Base-by-base conservation (phyloP, 805 yeast genomes). In the Saccharomyces eubayanus region DNA sequence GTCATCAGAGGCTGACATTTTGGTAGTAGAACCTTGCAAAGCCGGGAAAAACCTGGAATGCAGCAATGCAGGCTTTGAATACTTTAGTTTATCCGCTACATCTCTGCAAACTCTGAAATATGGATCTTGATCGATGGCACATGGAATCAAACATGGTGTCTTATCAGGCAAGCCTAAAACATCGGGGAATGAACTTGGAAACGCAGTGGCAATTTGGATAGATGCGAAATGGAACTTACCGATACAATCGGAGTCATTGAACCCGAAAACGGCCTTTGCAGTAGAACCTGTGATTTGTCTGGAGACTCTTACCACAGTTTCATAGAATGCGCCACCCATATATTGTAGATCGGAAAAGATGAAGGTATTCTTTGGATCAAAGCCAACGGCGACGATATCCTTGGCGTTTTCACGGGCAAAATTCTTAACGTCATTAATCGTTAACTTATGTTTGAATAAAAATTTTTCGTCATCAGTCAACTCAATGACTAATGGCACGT, bases 91-190 rank as follows among this genome's bases (percentile, higher is more conserved):
- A 65, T 84, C 90, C 10, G 99, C 97, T 60, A 94, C 99, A 70
- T 94, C 99, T 74, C 99, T 81, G 72, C 96, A 89, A 24, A 94
- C 95, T 73, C 99, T 81, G 77, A 94, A 94, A 72, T 94, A 94
- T 30, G 99, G 98, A 72, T 94, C 99, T 77, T 92, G 99, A 70
- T 94, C 99, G 69, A 94, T 94, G 49, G 99, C 99, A 78, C 99
- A 94, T 43, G 99, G 99, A 71, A 94, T 94, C 71, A 94, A 77
- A 72, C 96, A 89, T 57, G 97, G 98, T 0, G 97, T 89, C 75
- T 91, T 94, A 49, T 84, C 76, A 48, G 95, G 89, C 64, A 85
- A 73, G 6, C 89, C 97, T 62, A 94, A 80, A 27, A 94, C 87
- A 59, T 85, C 96, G 2, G 98, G 99, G 80, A 89, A 94, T 12